Evolutionary conservation across 2,329 filamentous ascomycete species (phyloP).

Genomic region (Aspergillus latus): DNA sequence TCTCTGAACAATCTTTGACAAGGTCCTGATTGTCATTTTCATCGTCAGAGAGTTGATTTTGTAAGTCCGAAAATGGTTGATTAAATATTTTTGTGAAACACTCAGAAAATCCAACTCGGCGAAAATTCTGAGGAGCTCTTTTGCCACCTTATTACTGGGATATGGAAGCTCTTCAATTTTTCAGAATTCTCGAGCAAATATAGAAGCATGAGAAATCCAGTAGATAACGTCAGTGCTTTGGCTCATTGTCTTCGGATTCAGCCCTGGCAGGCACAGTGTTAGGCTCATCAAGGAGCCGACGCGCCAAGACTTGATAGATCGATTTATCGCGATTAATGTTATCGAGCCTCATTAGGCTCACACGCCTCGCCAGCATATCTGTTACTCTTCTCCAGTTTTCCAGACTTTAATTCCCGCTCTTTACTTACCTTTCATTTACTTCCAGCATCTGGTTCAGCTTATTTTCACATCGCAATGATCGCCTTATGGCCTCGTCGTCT

Average conservation of each 20-base stretch:
- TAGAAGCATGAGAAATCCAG: neutral
- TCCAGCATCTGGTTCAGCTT: no score
- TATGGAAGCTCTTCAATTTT: neutral
- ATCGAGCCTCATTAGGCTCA: neutral
- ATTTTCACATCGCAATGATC: neutral
- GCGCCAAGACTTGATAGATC: constrained; percentile 5
- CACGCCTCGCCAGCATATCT: neutral
- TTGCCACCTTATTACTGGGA: neutral
- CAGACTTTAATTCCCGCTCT: neutral
- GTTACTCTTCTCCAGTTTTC: neutral
- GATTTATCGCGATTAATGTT: neutral
- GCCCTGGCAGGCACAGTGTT: neutral
- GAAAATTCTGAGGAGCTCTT: neutral
- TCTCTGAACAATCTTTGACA: no score
- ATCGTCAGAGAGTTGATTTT: no score
- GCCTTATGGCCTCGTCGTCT: constrained; percentile 1
- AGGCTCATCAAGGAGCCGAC: neutral
- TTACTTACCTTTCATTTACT: neutral
- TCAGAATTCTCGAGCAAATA: neutral
- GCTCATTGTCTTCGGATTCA: neutral
- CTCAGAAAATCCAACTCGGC: neutral
- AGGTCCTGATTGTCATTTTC: no score
- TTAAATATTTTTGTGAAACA: neutral
- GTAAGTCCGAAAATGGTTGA: no score
- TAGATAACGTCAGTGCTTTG: neutral